Conservation (phyloP, 2,329 filamentous ascomycete species). For the Aotearoamyces nothofagi region DNA sequence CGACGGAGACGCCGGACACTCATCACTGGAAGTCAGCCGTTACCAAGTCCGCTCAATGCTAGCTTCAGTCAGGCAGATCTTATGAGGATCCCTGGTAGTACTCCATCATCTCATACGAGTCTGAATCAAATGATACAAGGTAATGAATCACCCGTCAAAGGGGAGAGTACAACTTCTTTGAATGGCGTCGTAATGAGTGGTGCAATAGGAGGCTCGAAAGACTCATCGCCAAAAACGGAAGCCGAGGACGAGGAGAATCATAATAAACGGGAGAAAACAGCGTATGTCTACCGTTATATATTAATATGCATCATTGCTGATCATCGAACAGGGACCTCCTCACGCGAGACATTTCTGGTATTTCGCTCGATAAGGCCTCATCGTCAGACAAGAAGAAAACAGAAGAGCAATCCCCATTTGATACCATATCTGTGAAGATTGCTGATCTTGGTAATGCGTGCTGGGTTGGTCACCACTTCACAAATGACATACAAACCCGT, state of each 20-base stretch:
- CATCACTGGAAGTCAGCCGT: conserved; percentile 91
- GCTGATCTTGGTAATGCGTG: conserved; percentile 96
- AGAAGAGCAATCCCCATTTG: conserved; percentile 34
- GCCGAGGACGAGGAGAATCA: conserved; percentile 46
- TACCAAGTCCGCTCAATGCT: conserved; percentile 87
- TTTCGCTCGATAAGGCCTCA: conserved; percentile 68
- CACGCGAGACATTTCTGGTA: conserved; percentile 85
- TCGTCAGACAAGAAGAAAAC: conserved; percentile 44
- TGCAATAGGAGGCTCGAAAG: conserved; percentile 28
- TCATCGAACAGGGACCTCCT: conserved; percentile 56
- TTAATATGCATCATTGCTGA: neutral
- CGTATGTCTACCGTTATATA: conserved; percentile 42
- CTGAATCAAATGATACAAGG: conserved; percentile 76
- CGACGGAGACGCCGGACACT: conserved; percentile 78
- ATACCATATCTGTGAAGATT: conserved; percentile 89
- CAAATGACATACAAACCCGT: conserved; percentile 95
- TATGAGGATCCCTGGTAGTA: conserved; percentile 36
- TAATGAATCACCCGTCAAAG: conserved; percentile 31
- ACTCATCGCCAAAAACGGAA: conserved; percentile 32
- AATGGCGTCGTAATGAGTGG: conserved; percentile 36
- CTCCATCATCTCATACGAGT: conserved; percentile 53
- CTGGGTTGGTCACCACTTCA: conserved; percentile 98
- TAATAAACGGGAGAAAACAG: conserved; percentile 80
- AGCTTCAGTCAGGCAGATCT: conserved; percentile 73
- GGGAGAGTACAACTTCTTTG: conserved; percentile 21